Percentiles rank a stretch among this genome's conserved stretches.
Evolutionary conservation across 140 eudicot species (phyloP).

Genomic region (Senecio squalidus): DNA sequence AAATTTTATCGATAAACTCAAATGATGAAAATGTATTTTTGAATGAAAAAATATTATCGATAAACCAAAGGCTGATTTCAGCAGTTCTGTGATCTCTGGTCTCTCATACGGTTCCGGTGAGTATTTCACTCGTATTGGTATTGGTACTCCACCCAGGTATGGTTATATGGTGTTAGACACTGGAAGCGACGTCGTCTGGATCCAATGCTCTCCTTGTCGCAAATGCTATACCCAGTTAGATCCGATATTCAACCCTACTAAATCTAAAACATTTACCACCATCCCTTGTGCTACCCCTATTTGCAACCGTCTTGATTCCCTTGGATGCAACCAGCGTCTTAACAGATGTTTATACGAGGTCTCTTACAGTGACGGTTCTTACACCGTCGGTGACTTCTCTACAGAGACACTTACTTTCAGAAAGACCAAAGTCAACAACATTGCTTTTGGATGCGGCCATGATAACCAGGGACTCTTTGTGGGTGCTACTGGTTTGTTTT

Average conservation of each 20-base stretch:
- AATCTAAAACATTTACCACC: slow-evolving; percentile 39
- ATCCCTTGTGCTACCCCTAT: slow-evolving; percentile 59
- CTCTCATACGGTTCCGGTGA: slow-evolving; percentile 93
- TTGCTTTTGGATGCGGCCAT: slow-evolving; percentile 88
- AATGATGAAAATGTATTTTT: too few species aligned
- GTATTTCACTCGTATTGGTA: slow-evolving; percentile 90
- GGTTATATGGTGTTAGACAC: slow-evolving; percentile 88
- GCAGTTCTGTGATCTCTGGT: slow-evolving; percentile 78
- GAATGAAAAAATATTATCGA: too few species aligned
- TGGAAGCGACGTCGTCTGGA: slow-evolving; percentile 95
- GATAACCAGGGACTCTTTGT: slow-evolving; percentile 77
- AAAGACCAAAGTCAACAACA: slow-evolving; percentile 29
- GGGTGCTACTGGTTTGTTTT: slow-evolving; percentile 84
- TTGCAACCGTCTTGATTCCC: slow-evolving; percentile 66
- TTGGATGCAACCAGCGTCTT: slow-evolving; percentile 49
- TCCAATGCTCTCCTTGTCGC: slow-evolving; percentile 84
- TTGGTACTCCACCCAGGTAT: slow-evolving; percentile 67
- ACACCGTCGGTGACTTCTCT: slow-evolving; percentile 84
- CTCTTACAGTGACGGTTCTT: slow-evolving; percentile 90
- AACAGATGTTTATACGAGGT: slow-evolving; percentile 70
- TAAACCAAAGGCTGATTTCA: slow-evolving; percentile 40
- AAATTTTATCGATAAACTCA: too few species aligned
- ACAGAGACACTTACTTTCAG: slow-evolving; percentile 87
- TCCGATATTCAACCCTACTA: slow-evolving; percentile 64
- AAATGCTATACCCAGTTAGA: slow-evolving; percentile 80